Base-by-base conservation (phyloP, 768 basidiomycete species). In the Mycena rosella region DNA sequence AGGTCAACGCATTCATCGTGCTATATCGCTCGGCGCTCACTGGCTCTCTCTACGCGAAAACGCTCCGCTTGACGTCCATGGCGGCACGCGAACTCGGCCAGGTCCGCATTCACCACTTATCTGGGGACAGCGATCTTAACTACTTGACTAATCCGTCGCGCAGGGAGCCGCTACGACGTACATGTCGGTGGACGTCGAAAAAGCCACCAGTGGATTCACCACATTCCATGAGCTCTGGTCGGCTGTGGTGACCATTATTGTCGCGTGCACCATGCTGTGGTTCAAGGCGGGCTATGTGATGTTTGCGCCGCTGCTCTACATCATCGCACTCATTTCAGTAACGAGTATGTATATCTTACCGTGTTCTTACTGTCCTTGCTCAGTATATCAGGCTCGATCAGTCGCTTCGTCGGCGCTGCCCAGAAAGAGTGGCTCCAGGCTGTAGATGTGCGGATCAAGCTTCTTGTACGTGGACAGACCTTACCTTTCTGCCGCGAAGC, bases 181-280 rank as follows among this genome's bases (percentile, higher is more conserved):
- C 62, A 63, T 63, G 62, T 56, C 62, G 9, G 62, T 63, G 20
- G 62, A 63, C 54, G 45, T 68, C 56, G 62, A 68, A 13, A 68
- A 63, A 17, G 62, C 49, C 27, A 63, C 62, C 44, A 10, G 5
- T 15, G 67, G 67, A 3, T 63, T 68, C 52, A 13, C 29, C 15
- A 58, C 44, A 7, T 36, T 59, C 13, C 67, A 68, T 10, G 67
- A 63, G 14, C 57, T 68, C 48, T 68, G 67, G 67, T 30, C 67
- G 9, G 55, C 61, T 9, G 51, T 63, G 40, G 14, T 58, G 5
- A 68, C 62, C 34, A 59, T 68, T 32, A n/a, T 59, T 45, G 44
- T 63, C 27, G 57, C 67, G 5, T 68, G 67, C 44, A 30, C 27
- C 8, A 54, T 68, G 67, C 45, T 68, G 7, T 68, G 62, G 61